phyloP scores from a whole-genome alignment of 768 basidiomycete genomes.

The Galerina marginata region DNA sequence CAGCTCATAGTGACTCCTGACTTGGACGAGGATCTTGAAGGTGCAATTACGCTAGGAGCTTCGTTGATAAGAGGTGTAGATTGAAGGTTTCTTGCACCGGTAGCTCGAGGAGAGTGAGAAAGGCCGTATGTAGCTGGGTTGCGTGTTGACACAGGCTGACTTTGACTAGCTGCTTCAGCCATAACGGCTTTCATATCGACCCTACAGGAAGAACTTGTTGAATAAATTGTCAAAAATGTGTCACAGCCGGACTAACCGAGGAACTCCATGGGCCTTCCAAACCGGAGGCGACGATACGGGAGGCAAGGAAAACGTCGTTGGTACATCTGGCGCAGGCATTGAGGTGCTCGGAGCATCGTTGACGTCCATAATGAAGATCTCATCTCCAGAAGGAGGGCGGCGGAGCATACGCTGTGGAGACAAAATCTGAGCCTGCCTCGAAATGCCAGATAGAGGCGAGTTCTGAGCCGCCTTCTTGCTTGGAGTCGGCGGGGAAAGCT shows the following conservation, averaged over 20 bases:
- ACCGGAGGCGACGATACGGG: slow-evolving; percentile 29
- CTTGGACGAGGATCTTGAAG: slow-evolving; percentile 5
- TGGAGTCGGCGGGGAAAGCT: slow-evolving; percentile 25
- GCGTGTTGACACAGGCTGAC: slow-evolving; percentile 14
- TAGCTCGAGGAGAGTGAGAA: slow-evolving; percentile 5
- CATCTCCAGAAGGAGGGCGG: slow-evolving; percentile 54
- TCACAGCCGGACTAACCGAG: slow-evolving; percentile 40
- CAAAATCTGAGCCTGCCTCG: slow-evolving; percentile 5
- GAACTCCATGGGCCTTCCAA: slow-evolving; percentile 56
- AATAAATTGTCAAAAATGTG: neutral
- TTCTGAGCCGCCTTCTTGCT: slow-evolving; percentile 19
- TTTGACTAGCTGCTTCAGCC: slow-evolving; percentile 65
- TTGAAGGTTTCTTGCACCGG: neutral
- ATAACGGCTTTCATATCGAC: slow-evolving; percentile 87
- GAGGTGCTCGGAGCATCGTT: slow-evolving; percentile 40
- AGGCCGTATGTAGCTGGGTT: neutral
- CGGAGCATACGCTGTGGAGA: slow-evolving; percentile 31
- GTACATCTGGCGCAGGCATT: slow-evolving; percentile 40
- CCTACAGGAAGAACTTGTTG: slow-evolving; percentile 38
- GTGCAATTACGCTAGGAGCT: neutral
- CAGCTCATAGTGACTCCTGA: slow-evolving; percentile 6
- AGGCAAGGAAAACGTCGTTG: neutral
- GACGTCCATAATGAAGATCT: slow-evolving; percentile 88
- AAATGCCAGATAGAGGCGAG: neutral
- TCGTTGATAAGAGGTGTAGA: neutral